phyloP scores from a whole-genome alignment of 148 eudicot genomes.

The Rhododendron griersonianum region DNA sequence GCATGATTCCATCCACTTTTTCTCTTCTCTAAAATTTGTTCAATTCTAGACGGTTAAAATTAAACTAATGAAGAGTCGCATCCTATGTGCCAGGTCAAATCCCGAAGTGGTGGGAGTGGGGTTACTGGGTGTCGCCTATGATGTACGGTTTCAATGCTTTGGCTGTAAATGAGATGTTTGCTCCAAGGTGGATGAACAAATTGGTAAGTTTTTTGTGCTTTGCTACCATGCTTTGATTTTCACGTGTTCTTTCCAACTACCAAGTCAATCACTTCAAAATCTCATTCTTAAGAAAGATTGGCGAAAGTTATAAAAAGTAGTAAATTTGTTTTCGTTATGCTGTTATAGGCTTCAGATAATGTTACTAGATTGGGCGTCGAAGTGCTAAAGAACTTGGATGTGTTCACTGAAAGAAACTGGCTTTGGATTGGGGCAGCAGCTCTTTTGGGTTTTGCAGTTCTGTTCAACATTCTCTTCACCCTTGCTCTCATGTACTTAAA shows the following conservation, averaged over 20 bases:
- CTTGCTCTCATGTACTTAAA: constrained; percentile 65
- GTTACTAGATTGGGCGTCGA: constrained; percentile 51
- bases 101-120: constrained; percentile 85
- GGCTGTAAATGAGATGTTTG: constrained; percentile 83
- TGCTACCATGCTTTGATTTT: not conserved
- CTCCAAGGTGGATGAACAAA: constrained; percentile 91
- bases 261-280: not conserved
- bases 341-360: constrained; percentile 64
- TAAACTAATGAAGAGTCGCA: not conserved
- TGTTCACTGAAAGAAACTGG: constrained; percentile 53
- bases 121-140: constrained; percentile 86
- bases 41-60: not conserved
- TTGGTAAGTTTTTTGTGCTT: constrained; percentile 25
- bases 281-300: not conserved
- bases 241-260: not conserved
- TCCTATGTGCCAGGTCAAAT: constrained; percentile 42
- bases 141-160: constrained; percentile 78
- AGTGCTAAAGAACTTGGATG: constrained; percentile 52
- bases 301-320: not conserved
- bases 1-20: not conserved
- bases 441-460: constrained; percentile 57
- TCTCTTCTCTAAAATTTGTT: not conserved
- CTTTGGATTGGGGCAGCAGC: constrained; percentile 86
- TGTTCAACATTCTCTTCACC: constrained; percentile 72
- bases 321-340: not conserved